Percentiles rank a stretch among this genome's conserved stretches.
phyloP scores from a whole-genome alignment of 164 flowering plant species.

The Buxus sempervirens region DNA sequence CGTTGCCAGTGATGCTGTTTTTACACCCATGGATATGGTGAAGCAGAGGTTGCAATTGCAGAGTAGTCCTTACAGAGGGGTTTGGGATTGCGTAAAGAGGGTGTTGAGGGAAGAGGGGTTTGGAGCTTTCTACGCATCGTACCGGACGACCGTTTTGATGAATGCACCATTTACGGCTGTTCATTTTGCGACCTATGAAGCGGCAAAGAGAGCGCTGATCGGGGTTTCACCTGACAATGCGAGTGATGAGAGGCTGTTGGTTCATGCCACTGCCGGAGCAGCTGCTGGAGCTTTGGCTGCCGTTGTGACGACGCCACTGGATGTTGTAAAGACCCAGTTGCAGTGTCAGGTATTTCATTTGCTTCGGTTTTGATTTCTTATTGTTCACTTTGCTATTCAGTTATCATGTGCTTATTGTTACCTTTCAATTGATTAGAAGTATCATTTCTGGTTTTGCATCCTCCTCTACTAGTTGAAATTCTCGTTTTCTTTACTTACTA shows the following conservation, averaged over 20 bases:
- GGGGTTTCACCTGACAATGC: slow-evolving; percentile 44
- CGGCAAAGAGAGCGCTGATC: slow-evolving; percentile 44
- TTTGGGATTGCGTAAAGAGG: slow-evolving; percentile 45
- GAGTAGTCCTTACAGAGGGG: slow-evolving; percentile 53
- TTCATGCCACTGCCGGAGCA: slow-evolving; percentile 73
- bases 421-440: not conserved
- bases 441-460: too few relatives aligned
- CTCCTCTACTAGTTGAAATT: not conserved
- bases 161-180: slow-evolving; percentile 74
- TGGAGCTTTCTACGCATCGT: slow-evolving; percentile 59
- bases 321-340: slow-evolving; percentile 72
- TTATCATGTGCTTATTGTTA: not conserved
- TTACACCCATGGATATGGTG: slow-evolving; percentile 77
- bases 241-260: slow-evolving; percentile 48
- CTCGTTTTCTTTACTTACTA: not conserved
- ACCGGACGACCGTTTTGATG: slow-evolving; percentile 67
- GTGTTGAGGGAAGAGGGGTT: slow-evolving; percentile 54
- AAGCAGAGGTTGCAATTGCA: slow-evolving; percentile 66
- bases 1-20: slow-evolving; percentile 62
- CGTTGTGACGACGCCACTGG: slow-evolving; percentile 64
- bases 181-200: slow-evolving; percentile 68
- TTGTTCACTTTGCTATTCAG: not conserved
- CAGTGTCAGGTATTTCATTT: slow-evolving; percentile 57
- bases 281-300: slow-evolving; percentile 69
- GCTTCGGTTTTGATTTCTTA: not conserved